Percentiles rank a stretch among this genome's conserved stretches.
These are phyloP conservation scores for Mucor circinelloides DNA, from an alignment of 371 early-diverging fungal genomes.

Conservation along the genomic window DNA sequence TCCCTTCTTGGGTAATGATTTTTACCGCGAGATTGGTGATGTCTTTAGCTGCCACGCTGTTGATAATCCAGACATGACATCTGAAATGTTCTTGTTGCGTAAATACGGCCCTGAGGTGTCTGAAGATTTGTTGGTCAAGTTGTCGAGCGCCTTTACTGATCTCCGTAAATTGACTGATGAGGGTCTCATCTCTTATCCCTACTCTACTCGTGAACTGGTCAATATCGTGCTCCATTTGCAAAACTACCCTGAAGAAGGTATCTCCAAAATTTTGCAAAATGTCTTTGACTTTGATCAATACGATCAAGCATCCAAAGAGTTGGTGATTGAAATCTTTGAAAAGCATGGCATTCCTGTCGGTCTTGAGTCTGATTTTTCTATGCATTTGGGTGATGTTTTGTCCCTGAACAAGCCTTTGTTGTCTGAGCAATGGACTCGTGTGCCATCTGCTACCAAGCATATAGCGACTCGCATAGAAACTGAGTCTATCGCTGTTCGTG, in stretches of 20 bases:
- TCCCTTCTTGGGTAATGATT: slow-evolving; percentile 82
- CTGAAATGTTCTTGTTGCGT: slow-evolving; percentile 73
- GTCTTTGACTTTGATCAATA: slow-evolving; percentile 89
- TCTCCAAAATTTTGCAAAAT: slow-evolving; percentile 75
- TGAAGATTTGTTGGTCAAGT: slow-evolving; percentile 64
- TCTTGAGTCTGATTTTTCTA: slow-evolving; percentile 71
- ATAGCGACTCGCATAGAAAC: slow-evolving; percentile 17
- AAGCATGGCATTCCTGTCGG: slow-evolving; percentile 82
- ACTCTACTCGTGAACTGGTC: slow-evolving; percentile 85
- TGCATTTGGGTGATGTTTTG: slow-evolving; percentile 62
- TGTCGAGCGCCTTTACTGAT: slow-evolving; percentile 77
- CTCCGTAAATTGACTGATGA: slow-evolving; percentile 77
- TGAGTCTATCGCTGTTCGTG: slow-evolving; percentile 52
- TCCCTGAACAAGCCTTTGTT: slow-evolving; percentile 56
- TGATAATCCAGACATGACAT: slow-evolving; percentile 79
- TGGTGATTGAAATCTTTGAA: slow-evolving; percentile 74
- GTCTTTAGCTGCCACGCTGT: slow-evolving; percentile 79
- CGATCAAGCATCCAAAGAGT: slow-evolving; percentile 63
- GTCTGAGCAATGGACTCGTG: slow-evolving; percentile 67
- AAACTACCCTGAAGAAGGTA: slow-evolving; percentile 73
- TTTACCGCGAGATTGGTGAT: slow-evolving; percentile 83
- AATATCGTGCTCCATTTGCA: slow-evolving; percentile 80
- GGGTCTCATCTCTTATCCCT: slow-evolving; percentile 82
- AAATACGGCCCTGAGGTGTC: slow-evolving; percentile 78
- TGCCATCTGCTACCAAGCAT: slow-evolving; percentile 14